Conservation (phyloP, 257 asterid species). For the Solanum boliviense region DNA sequence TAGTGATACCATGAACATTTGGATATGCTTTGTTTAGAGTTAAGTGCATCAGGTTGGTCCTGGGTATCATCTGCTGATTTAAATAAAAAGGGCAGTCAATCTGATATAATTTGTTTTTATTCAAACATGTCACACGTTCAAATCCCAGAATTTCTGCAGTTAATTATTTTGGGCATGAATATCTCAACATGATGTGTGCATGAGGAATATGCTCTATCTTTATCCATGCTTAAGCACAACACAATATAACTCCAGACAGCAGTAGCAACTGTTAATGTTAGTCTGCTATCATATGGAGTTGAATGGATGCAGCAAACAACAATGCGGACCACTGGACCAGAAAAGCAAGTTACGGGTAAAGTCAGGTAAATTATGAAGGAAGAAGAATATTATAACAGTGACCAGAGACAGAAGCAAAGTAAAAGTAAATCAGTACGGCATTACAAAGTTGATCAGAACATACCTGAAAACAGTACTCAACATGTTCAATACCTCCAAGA, state of each 20-base stretch:
- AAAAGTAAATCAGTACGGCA: not conserved
- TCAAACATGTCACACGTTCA: not conserved
- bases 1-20: not conserved
- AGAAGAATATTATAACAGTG: not conserved
- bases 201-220: not conserved
- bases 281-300: not conserved
- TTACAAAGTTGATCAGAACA: not conserved
- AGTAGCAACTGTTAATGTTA: not conserved
- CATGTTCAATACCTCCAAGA: slow-evolving; percentile 80
- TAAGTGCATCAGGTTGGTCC: not conserved
- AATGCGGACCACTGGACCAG: not conserved
- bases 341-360: not conserved
- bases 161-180: not conserved
- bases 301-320: not conserved
- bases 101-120: not conserved
- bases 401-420: not conserved
- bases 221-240: not conserved
- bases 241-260: not conserved
- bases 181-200: not conserved
- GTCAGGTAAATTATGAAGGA: not conserved
- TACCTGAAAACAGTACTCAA: slow-evolving; percentile 92
- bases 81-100: not conserved
- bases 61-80: not conserved
- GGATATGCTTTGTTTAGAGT: not conserved
- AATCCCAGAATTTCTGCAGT: not conserved